These are phyloP conservation scores for Beauveria sp. DNA, from an alignment of 2,329 filamentous ascomycete genomes.

Conservation along the genomic window DNA sequence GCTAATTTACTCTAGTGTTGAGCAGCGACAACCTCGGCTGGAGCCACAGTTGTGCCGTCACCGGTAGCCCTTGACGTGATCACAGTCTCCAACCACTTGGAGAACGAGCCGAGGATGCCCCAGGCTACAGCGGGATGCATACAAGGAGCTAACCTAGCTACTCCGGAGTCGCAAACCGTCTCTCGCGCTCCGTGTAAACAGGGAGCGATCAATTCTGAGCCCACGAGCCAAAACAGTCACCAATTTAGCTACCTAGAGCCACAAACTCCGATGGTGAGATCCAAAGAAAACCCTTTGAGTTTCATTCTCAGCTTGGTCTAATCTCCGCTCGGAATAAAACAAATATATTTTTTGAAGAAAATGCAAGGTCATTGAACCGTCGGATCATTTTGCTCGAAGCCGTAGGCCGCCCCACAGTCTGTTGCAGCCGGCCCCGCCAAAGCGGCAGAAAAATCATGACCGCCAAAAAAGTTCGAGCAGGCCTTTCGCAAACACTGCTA, in stretches of 20 bases:
- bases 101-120: no score
- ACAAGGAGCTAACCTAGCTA: no score
- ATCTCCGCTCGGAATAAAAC: not conserved
- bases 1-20: no score
- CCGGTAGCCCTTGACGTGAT: no score
- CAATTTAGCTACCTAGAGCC: not conserved
- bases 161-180: no score
- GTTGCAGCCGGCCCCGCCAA: not conserved
- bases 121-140: no score
- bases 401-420: not conserved
- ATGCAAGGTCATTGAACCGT: not conserved
- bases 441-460: constrained; percentile 21
- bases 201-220: not conserved
- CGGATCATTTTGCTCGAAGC: not conserved
- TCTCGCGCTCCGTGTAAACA: no score
- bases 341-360: not conserved
- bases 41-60: no score
- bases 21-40: no score
- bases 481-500: not conserved
- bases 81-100: no score
- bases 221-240: not conserved
- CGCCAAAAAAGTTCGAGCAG: constrained; percentile 23
- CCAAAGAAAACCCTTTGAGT: not conserved
- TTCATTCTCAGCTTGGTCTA: not conserved
- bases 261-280: no score